These are phyloP conservation scores for Closterium sp. DNA, from an alignment of 139 green algal species.

Conservation along the genomic window DNA sequence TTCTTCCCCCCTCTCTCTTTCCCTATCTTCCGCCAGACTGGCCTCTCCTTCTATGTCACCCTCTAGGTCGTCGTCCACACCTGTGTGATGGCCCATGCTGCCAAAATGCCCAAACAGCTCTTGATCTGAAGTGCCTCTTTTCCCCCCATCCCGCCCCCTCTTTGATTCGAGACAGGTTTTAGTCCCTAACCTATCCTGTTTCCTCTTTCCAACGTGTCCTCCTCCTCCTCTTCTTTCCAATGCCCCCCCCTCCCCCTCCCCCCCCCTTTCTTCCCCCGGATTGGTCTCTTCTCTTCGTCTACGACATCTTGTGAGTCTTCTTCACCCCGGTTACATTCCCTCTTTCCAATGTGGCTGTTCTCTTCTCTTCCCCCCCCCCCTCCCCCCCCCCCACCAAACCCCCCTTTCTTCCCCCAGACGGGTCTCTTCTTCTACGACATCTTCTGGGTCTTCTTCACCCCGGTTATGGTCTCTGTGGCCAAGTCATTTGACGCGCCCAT, in stretches of 20 bases:
- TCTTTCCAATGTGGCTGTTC: too few species aligned
- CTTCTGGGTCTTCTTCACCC: conserved; percentile 99
- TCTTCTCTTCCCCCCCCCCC: not conserved
- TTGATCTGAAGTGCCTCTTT: too few species aligned
- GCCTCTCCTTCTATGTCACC: not conserved
- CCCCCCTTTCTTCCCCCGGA: not conserved
- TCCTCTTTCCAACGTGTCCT: too few species aligned
- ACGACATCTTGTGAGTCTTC: conserved; percentile 99
- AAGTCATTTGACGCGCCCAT: conserved; percentile 98
- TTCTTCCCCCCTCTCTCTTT: too few species aligned
- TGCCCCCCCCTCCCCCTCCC: not conserved
- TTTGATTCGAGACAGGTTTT: too few species aligned
- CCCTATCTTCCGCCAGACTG: too few species aligned
- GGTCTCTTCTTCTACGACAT: conserved; percentile 97
- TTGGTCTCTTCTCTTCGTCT: conserved; percentile 85
- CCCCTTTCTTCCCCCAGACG: conserved; percentile 8
- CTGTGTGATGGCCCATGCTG: too few species aligned
- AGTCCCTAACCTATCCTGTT: too few species aligned
- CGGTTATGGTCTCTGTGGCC: conserved; percentile 92
- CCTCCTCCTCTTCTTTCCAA: too few species aligned
- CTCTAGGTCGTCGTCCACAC: not conserved
- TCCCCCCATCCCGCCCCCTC: too few species aligned
- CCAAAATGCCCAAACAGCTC: too few species aligned
- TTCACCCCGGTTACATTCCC: conserved; percentile 47
- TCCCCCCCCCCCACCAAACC: not conserved